These are phyloP conservation scores for Botrytis tulipae DNA, from an alignment of 2,329 filamentous ascomycete genomes.

Conservation along the genomic window DNA sequence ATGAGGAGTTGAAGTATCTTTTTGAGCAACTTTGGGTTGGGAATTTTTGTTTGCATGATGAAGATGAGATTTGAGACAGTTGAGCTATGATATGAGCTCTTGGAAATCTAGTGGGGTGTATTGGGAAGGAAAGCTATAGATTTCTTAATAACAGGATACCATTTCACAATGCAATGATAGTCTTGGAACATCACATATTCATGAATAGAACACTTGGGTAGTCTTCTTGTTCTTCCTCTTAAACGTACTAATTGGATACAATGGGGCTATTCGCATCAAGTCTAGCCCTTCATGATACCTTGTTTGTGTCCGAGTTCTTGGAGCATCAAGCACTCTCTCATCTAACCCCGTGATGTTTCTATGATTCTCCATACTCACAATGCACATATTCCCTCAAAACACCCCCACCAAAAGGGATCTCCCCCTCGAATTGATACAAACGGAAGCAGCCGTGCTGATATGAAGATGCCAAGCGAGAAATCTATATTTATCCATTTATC, in stretches of 20 bases:
- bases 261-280: background rate
- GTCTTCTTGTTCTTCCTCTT: background rate
- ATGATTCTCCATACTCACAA: slow-evolving; percentile 2
- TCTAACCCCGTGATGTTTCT: background rate
- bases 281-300: slow-evolving; percentile 4
- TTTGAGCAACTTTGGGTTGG: background rate
- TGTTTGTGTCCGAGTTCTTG: background rate
- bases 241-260: background rate
- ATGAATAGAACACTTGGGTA: background rate
- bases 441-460: background rate
- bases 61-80: slow-evolving; percentile 11
- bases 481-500: slow-evolving; percentile 4
- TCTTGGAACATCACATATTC: background rate
- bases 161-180: slow-evolving; percentile 12
- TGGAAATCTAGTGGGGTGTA: slow-evolving; percentile 6
- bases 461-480: slow-evolving; percentile 1
- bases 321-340: background rate
- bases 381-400: background rate
- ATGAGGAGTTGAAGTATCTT: slow-evolving; percentile 6
- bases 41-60: background rate
- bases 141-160: slow-evolving; percentile 15
- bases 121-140: background rate
- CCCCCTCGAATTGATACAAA: background rate
- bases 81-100: background rate
- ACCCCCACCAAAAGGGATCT: background rate